Percentiles rank a stretch among this genome's conserved stretches.
Conservation (phyloP, 202 grass and related monocot species). For the Carex sylvatica region DNA sequence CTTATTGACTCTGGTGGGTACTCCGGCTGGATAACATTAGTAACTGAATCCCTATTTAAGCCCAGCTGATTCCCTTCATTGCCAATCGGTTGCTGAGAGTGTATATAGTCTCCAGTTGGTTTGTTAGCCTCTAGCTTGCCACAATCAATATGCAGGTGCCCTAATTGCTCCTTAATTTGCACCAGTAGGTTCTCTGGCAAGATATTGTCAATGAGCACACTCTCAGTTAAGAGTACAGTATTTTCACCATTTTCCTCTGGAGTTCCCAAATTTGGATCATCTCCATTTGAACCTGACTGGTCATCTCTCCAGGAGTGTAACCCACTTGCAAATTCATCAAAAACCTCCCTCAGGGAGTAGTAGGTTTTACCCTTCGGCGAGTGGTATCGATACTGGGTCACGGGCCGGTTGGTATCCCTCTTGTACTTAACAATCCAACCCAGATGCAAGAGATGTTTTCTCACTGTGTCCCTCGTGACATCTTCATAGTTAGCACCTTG, state of each 20-base stretch:
- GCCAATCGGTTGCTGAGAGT: neutral
- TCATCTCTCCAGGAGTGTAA: neutral
- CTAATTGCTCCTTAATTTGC: slow-evolving; percentile 42
- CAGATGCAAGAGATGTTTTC: slow-evolving; percentile 61
- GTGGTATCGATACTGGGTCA: slow-evolving; percentile 33
- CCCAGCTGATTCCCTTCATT: neutral
- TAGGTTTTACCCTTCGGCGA: slow-evolving; percentile 47
- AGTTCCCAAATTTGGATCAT: neutral
- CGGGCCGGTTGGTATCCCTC: slow-evolving; percentile 20
- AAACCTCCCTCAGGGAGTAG: slow-evolving; percentile 17
- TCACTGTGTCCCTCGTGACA: slow-evolving; percentile 18
- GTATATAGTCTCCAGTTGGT: neutral
- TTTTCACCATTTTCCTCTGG: neutral
- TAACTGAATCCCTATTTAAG: neutral
- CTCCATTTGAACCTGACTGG: neutral
- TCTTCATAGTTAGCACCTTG: neutral
- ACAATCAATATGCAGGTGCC: slow-evolving; percentile 22
- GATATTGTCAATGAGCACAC: neutral
- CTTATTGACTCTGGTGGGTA: slow-evolving; percentile 31
- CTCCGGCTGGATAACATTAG: slow-evolving; percentile 12
- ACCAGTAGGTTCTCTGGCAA: slow-evolving; percentile 26
- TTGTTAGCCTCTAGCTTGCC: neutral
- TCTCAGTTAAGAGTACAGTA: neutral
- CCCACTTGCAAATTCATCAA: neutral
- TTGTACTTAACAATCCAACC: slow-evolving; percentile 59